These are phyloP conservation scores for Carex sylvatica DNA, from an alignment of 202 grass and related monocot species.

Conservation along the genomic window DNA sequence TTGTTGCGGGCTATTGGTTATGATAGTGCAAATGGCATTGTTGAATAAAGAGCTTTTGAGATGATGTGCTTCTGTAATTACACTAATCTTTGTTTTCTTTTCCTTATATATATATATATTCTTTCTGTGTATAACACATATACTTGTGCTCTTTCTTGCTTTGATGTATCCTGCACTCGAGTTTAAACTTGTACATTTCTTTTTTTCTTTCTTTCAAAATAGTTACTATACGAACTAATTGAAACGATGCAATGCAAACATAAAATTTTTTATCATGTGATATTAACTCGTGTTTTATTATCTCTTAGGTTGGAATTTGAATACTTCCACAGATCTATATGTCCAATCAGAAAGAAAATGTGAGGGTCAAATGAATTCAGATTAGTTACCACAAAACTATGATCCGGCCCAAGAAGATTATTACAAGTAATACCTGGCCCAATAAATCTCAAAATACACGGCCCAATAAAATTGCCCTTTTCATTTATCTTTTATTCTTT, in stretches of 20 bases:
- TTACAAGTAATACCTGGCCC: background rate
- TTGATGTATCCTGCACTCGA: background rate
- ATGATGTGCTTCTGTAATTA: slow-evolving; percentile 30
- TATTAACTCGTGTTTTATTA: background rate
- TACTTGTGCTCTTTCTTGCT: background rate
- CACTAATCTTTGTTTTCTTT: background rate
- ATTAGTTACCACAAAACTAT: too few relatives aligned
- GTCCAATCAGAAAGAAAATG: background rate
- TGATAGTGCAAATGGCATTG: slow-evolving; percentile 20
- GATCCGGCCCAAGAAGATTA: background rate
- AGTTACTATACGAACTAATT: background rate
- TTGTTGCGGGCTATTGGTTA: slow-evolving; percentile 31
- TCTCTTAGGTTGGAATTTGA: background rate
- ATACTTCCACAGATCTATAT: background rate
- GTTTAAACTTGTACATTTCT: background rate
- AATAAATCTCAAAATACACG: background rate
- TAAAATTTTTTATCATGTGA: background rate
- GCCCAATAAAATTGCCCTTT: background rate
- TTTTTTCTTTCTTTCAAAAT: background rate
- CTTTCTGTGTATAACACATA: background rate
- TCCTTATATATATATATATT: background rate
- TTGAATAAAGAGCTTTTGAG: slow-evolving; percentile 24
- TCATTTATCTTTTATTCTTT: background rate
- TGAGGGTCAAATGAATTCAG: too few relatives aligned
- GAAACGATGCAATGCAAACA: background rate